phyloP scores from a whole-genome alignment of 345 rosid genomes.

The Kandelia obovata region DNA sequence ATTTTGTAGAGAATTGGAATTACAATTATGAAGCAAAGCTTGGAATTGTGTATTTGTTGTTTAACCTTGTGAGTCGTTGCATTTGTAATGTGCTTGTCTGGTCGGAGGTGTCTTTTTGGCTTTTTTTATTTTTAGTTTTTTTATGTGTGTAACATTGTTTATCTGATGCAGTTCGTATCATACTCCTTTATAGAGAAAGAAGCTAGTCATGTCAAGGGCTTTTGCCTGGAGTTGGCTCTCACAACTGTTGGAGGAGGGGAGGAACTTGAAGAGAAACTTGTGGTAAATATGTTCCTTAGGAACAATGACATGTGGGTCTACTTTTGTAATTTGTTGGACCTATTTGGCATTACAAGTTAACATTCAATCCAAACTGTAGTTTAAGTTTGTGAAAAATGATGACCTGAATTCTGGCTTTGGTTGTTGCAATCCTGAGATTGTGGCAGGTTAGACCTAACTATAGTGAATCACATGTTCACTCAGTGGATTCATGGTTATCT shows the following conservation, averaged over 20 bases:
- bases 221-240: conserved; percentile 84
- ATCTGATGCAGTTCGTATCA: conserved; percentile 68
- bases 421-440: conserved; percentile 71
- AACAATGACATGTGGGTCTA: background rate
- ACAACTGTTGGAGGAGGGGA: conserved; percentile 90
- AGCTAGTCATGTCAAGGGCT: conserved; percentile 96
- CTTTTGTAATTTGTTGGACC: background rate
- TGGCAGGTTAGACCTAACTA: conserved; percentile 98
- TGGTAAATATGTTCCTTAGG: conserved; percentile 45
- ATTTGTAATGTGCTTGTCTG: too few species aligned
- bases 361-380: background rate
- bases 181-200: conserved; percentile 95
- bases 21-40: too few species aligned
- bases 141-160: too few species aligned
- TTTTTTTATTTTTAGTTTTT: too few species aligned
- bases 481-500: conserved; percentile 95
- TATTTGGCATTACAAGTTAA: conserved; percentile 8
- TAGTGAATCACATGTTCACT: conserved; percentile 93
- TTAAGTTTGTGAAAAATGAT: conserved; percentile 22
- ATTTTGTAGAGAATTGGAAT: too few species aligned
- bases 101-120: too few species aligned
- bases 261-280: conserved; percentile 94
- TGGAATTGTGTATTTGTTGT: too few species aligned
- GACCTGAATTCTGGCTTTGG: conserved; percentile 67
- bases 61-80: too few species aligned